phyloP scores from a whole-genome alignment of 371 early-diverging fungal species.

The Chytridiales sp. region DNA sequence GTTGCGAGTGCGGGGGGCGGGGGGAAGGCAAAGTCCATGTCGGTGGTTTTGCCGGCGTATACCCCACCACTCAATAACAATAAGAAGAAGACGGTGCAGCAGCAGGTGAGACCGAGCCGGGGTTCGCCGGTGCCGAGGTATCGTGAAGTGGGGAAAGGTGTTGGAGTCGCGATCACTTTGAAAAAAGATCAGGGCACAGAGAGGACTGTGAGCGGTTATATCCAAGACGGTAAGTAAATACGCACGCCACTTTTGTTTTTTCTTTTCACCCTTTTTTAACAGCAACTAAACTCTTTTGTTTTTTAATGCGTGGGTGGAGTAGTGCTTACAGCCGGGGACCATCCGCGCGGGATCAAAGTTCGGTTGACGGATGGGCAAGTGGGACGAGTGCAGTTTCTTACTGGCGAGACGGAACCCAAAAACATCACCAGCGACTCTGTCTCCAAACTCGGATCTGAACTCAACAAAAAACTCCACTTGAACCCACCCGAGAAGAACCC shows the following conservation, averaged over 20 bases:
- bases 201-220: slow-evolving; percentile 27
- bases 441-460: not conserved
- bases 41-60: not conserved
- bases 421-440: not conserved
- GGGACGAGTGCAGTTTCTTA: slow-evolving; percentile 37
- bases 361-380: slow-evolving; percentile 34
- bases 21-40: not conserved
- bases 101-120: slow-evolving; percentile 18
- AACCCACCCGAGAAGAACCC: slow-evolving; percentile 15
- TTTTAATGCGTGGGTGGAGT: not conserved
- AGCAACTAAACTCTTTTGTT: slow-evolving; percentile 1
- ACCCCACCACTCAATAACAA: not conserved
- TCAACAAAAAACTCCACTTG: not conserved
- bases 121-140: slow-evolving; percentile 18
- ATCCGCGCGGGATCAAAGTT: slow-evolving; percentile 42
- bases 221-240: slow-evolving; percentile 24
- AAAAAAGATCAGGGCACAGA: slow-evolving; percentile 40
- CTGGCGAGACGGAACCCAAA: slow-evolving; percentile 10
- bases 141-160: slow-evolving; percentile 12
- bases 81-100: not conserved
- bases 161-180: slow-evolving; percentile 32
- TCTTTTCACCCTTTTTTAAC: not conserved
- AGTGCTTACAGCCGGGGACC: slow-evolving; percentile 37
- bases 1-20: not conserved
- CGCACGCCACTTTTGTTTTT: not conserved